Evolutionary conservation across 1,284 basidiomycete species (phyloP).

Genomic region (Polyporus tsugae): DNA sequence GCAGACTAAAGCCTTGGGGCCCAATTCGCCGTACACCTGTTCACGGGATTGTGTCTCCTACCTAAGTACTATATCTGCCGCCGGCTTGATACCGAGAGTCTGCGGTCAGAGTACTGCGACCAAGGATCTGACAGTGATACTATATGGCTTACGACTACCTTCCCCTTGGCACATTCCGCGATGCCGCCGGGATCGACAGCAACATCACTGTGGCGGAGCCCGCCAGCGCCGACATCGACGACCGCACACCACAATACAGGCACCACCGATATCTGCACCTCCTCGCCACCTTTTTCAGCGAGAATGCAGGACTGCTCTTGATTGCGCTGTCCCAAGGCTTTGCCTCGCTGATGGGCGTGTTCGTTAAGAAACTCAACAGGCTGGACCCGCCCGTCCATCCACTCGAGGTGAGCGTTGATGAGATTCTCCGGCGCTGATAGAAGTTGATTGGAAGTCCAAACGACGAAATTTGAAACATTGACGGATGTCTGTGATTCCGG

Average conservation of each 20-base stretch:
- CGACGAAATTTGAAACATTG: not conserved
- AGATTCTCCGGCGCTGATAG: not conserved
- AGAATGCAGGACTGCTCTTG: constrained; percentile 69
- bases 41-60: not conserved
- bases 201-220: not conserved
- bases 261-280: not conserved
- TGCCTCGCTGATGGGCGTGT: constrained; percentile 66
- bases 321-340: constrained; percentile 68
- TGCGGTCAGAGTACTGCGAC: not conserved
- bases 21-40: no score
- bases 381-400: constrained; percentile 66
- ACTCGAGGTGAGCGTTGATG: constrained; percentile 54
- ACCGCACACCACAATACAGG: not conserved
- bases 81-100: not conserved
- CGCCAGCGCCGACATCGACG: not conserved
- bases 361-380: constrained; percentile 67
- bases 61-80: not conserved
- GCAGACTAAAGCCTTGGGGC: not conserved
- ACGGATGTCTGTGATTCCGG: not conserved
- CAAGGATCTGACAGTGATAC: not conserved
- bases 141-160: not conserved
- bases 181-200: constrained; percentile 1
- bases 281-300: constrained; percentile 28
- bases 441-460: not conserved
- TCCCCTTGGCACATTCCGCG: not conserved